phyloP scores from a whole-genome alignment of 78 protist species.

The Emiliania huxleyi region DNA sequence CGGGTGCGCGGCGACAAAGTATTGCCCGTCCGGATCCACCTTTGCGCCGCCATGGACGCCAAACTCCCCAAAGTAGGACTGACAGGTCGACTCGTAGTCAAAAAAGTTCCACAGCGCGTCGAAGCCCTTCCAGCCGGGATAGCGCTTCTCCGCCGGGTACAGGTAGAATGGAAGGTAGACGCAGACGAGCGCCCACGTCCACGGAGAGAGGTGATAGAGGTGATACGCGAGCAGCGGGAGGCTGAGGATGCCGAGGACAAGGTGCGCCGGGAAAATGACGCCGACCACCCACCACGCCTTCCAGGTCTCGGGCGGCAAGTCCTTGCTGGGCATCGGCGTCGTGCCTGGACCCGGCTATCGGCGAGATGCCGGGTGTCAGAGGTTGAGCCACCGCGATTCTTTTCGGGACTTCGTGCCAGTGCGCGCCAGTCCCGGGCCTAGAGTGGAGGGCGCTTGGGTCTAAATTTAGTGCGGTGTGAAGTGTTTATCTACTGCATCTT shows the following conservation, averaged over 20 bases:
- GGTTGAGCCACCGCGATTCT: no score
- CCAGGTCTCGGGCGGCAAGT: not conserved
- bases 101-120: not conserved
- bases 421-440: no score
- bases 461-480: no score
- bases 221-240: not conserved
- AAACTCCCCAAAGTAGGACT: not conserved
- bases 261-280: not conserved
- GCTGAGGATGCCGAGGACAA: not conserved
- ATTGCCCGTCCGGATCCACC: not conserved
- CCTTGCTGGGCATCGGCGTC: no score
- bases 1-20: not conserved
- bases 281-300: not conserved
- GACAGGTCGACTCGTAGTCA: not conserved
- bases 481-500: no score
- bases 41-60: not conserved
- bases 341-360: no score
- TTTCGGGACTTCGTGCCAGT: no score
- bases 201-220: not conserved
- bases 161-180: not conserved
- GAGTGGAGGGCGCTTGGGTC: no score
- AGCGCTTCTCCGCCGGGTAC: not conserved
- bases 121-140: not conserved
- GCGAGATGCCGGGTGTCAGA: no score
- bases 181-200: not conserved